Percentiles rank a stretch among this genome's conserved stretches.
phyloP scores from a whole-genome alignment of 371 early-diverging fungal species.

The Amoeboaphelidium occidentale region DNA sequence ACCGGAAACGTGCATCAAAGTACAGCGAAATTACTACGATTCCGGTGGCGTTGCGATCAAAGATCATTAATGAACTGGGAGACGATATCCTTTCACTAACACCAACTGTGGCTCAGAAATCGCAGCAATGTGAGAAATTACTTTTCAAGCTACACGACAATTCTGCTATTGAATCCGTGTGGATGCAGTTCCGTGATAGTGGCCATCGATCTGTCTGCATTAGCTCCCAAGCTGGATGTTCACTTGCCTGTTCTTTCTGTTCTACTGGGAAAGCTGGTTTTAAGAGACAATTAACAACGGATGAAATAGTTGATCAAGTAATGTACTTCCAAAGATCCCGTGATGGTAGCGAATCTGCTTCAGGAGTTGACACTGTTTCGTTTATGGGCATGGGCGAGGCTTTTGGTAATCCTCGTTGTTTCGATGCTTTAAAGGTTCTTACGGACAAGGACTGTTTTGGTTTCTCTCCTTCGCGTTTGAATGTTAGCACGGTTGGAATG shows the following conservation, averaged over 20 bases:
- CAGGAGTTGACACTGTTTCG: not conserved
- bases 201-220: not conserved
- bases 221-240: not conserved
- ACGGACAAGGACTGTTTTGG: not conserved
- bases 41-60: too few relatives aligned
- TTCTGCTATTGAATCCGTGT: too few relatives aligned
- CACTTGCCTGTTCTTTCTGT: not conserved
- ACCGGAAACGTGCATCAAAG: too few relatives aligned
- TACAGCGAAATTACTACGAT: too few relatives aligned
- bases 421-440: not conserved
- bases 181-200: too few relatives aligned
- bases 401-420: not conserved
- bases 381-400: not conserved
- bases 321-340: not conserved
- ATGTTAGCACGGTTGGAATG: not conserved
- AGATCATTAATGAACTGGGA: too few relatives aligned
- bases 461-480: not conserved
- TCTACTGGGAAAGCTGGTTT: not conserved
- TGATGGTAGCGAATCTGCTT: not conserved
- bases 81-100: too few relatives aligned
- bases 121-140: too few relatives aligned
- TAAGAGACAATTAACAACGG: not conserved
- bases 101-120: too few relatives aligned
- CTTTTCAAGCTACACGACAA: too few relatives aligned
- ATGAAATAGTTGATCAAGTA: not conserved